These are phyloP conservation scores for Populus pruinosa DNA, from an alignment of 345 rosid species.

Conservation along the genomic window DNA sequence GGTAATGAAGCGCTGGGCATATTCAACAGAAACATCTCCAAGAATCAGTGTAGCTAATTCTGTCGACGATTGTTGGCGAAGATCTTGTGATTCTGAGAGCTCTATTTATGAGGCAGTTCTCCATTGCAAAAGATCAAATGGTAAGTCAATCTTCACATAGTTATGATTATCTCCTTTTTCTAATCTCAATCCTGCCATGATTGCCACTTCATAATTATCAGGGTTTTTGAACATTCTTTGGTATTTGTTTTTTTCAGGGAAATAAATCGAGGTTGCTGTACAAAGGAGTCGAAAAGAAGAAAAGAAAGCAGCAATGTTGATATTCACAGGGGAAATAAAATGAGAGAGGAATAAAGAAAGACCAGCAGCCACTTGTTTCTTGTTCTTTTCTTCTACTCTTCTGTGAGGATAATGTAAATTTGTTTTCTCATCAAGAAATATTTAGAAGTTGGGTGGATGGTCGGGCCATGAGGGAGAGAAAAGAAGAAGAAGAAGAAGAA, in stretches of 20 bases:
- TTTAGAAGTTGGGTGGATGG: slow-evolving; percentile 11
- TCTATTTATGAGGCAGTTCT: slow-evolving; percentile 93
- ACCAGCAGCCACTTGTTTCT: slow-evolving; percentile 29
- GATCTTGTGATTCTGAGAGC: slow-evolving; percentile 81
- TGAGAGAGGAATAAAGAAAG: slow-evolving; percentile 19
- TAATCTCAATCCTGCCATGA: neutral
- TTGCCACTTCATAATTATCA: neutral
- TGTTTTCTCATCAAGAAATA: slow-evolving; percentile 16
- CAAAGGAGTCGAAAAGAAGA: neutral
- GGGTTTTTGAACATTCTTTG: slow-evolving; percentile 15
- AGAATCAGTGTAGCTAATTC: slow-evolving; percentile 60
- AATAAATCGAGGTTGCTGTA: slow-evolving; percentile 24
- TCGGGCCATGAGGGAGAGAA: slow-evolving; percentile 6
- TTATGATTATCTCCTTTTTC: neutral
- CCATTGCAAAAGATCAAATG: slow-evolving; percentile 90
- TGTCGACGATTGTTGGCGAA: slow-evolving; percentile 54
- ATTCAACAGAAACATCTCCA: slow-evolving; percentile 65
- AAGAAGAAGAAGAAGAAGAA: neutral
- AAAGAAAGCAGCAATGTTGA: slow-evolving; percentile 16
- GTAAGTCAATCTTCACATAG: slow-evolving; percentile 22
- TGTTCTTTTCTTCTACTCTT: slow-evolving; percentile 28
- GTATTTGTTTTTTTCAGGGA: slow-evolving; percentile 31
- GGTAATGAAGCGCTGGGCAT: slow-evolving; percentile 40
- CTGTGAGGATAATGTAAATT: slow-evolving; percentile 33
- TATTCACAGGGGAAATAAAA: slow-evolving; percentile 35